Base-by-base conservation (phyloP, 2,329 filamentous ascomycete species). In the Alternaria solani region DNA sequence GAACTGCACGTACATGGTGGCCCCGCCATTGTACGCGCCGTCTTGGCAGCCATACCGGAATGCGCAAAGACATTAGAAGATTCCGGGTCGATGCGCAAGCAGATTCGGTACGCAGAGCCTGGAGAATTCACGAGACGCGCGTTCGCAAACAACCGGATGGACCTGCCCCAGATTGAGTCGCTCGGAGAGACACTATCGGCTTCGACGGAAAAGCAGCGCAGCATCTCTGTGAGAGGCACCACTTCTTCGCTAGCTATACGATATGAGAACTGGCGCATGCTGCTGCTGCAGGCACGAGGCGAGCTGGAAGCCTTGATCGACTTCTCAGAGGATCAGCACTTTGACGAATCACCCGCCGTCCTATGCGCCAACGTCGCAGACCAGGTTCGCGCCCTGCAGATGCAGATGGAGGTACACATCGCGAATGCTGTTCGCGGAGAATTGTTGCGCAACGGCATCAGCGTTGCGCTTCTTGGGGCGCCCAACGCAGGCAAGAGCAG, bases 401-500 rank as follows among this genome's bases (percentile, higher is more conserved):
- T 76, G 30, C 84, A 89, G 57, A 89, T 98, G 60, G 81, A 82
- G 14, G 77, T 87, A 32, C 92, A 97, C 78, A 87, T 93, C 65
- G 80, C 85, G 52, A 96, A 94, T 60, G 91, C 92, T 43, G 88
- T 93, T 53, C 87, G 91, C 51, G 93, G 91, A 8, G 94, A 97
- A 78, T 82, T 99, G 52, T 81, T 98, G 36, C 86, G 93, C 9
- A 91, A 88, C 69, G 95, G 95, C 1, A 96, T 99, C 66, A 88
- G 87, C 57, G 88, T 99, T 60, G 92, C 94, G 2, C 83, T 99
- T 3, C 82, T 99, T 0, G 95, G 95, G 0, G 93, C 94, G 7
- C 95, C 95, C 1, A 99, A 99, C 72, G 93, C 90, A 0, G 95
- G 95, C 14, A 99, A 99, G 78, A 97, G 94, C 76, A 97, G 93